phyloP scores from a whole-genome alignment of 1,284 basidiomycete genomes.

The Boletus smithii region DNA sequence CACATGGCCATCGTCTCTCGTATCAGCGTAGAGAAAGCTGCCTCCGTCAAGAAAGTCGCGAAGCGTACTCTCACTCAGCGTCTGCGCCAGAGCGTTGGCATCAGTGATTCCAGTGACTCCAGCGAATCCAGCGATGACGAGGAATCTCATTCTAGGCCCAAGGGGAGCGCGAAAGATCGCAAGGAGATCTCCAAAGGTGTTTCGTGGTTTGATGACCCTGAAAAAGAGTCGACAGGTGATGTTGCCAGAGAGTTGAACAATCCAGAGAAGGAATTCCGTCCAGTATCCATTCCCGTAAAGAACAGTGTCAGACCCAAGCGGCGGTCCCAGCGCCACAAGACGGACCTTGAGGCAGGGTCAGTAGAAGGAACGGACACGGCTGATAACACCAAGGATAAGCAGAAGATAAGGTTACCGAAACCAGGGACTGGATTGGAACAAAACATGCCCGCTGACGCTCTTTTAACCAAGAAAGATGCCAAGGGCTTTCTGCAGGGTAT shows the following conservation, averaged over 20 bases:
- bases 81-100: constrained; percentile 59
- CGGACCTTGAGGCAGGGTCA: constrained; percentile 41
- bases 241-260: constrained; percentile 27
- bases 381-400: constrained; percentile 28
- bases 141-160: constrained; percentile 30
- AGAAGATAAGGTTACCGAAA: constrained; percentile 44
- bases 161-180: constrained; percentile 9
- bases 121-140: constrained; percentile 43
- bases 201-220: constrained; percentile 28
- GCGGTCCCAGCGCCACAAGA: constrained; percentile 17
- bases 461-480: constrained; percentile 65
- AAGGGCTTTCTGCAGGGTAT: constrained; percentile 75
- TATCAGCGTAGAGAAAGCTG: constrained; percentile 51
- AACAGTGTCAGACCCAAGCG: constrained; percentile 18
- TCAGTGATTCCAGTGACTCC: constrained; percentile 55
- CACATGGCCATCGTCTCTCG: constrained; percentile 90
- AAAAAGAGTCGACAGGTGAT: constrained; percentile 37
- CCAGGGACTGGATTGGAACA: constrained; percentile 58
- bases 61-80: constrained; percentile 72
- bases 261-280: constrained; percentile 24
- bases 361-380: constrained; percentile 23
- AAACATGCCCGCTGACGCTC: constrained; percentile 80
- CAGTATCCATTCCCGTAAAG: constrained; percentile 17
- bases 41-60: constrained; percentile 35
- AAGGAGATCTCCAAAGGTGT: constrained; percentile 29